phyloP scores from a whole-genome alignment of 164 flowering plant species.

The Berberis thunbergii region DNA sequence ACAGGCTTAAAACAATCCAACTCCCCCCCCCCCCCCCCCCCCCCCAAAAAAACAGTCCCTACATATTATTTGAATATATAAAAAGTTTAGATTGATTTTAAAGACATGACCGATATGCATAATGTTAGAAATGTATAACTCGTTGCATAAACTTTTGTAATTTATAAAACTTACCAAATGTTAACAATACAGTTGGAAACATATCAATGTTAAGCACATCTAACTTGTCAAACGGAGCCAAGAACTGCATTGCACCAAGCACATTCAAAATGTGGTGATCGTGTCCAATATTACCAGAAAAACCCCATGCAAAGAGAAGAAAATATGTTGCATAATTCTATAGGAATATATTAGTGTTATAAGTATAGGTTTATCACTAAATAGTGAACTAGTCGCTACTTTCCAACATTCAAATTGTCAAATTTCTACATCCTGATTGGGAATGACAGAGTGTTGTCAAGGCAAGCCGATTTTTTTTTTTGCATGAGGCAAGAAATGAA shows the following conservation, averaged over 20 bases:
- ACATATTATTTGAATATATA: too few relatives aligned
- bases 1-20: too few relatives aligned
- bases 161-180: neutral
- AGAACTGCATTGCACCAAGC: constrained; percentile 76
- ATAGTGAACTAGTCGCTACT: neutral
- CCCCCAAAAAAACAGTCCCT: too few relatives aligned
- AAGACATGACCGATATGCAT: too few relatives aligned
- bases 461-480: too few relatives aligned
- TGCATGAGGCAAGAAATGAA: too few relatives aligned
- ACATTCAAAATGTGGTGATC: constrained; percentile 80
- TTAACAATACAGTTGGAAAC: constrained; percentile 72
- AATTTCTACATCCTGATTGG: too few relatives aligned
- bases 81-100: too few relatives aligned
- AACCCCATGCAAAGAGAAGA: constrained; percentile 51
- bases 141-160: neutral
- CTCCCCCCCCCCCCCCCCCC: too few relatives aligned
- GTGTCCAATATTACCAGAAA: constrained; percentile 86
- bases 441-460: too few relatives aligned
- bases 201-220: constrained; percentile 65
- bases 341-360: neutral
- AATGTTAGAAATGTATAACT: too few relatives aligned
- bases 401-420: too few relatives aligned
- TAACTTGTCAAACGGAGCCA: constrained; percentile 74
- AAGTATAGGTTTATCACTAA: neutral
- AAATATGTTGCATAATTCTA: neutral